Conservation (phyloP, 129 eudicot species). For the Lactuca sativa region DNA sequence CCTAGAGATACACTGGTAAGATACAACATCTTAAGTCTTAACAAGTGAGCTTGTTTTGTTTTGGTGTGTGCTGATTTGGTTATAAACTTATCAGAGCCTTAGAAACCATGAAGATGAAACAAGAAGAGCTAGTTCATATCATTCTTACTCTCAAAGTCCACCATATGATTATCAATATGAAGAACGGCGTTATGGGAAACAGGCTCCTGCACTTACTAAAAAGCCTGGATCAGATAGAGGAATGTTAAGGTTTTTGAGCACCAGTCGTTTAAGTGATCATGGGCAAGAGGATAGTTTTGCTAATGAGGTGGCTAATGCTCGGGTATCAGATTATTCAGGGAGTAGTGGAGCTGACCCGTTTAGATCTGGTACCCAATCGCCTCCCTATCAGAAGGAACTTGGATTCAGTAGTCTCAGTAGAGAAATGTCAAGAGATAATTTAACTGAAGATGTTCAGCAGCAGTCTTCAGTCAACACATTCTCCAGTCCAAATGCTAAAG, state of each 20-base stretch:
- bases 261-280: conserved; percentile 70
- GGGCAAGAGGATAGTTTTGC: conserved; percentile 63
- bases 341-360: conserved; percentile 70
- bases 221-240: conserved; percentile 94
- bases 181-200: conserved; percentile 88
- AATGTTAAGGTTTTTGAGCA: conserved; percentile 67
- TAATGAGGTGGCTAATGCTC: conserved; percentile 68
- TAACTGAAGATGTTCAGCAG: conserved; percentile 33
- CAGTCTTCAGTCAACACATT: conserved; percentile 21
- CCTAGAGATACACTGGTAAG: conserved; percentile 75
- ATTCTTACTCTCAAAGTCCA: conserved; percentile 99
- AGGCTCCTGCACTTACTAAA: conserved; percentile 67
- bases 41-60: background rate
- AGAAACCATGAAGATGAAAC: conserved; percentile 71
- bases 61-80: conserved; percentile 18
- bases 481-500: conserved; percentile 7
- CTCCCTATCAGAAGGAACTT: conserved; percentile 48
- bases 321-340: conserved; percentile 68
- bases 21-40: background rate
- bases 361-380: conserved; percentile 60
- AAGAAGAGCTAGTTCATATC: conserved; percentile 95
- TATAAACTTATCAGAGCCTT: conserved; percentile 46
- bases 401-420: conserved; percentile 55
- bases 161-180: conserved; percentile 97
- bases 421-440: conserved; percentile 45